Evolutionary conservation across 208 protist species (phyloP).

Genomic region (Wallacemonas sp.): DNA sequence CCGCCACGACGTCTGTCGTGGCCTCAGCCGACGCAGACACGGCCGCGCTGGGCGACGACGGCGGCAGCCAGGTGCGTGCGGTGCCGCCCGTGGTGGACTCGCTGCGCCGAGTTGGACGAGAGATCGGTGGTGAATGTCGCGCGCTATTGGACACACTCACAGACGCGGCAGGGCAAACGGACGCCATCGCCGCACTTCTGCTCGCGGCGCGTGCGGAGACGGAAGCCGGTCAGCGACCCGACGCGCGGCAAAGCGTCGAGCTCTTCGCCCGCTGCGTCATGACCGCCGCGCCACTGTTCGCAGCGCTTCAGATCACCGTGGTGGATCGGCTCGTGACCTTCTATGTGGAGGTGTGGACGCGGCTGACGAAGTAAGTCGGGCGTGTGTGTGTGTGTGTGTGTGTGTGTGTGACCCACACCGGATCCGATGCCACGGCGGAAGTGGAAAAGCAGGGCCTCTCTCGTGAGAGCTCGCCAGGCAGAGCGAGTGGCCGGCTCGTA

Average conservation of each 20-base stretch:
- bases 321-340: slow-evolving; percentile 75
- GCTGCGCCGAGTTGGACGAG: slow-evolving; percentile 38
- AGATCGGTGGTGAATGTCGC: slow-evolving; percentile 39
- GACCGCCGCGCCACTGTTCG: slow-evolving; percentile 60
- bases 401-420: too few relatives aligned
- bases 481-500: too few relatives aligned
- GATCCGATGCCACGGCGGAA: too few relatives aligned
- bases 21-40: too few relatives aligned
- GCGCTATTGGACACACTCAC: slow-evolving; percentile 35
- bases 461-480: too few relatives aligned
- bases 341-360: slow-evolving; percentile 81
- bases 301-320: slow-evolving; percentile 54
- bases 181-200: slow-evolving; percentile 31
- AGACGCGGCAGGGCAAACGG: slow-evolving; percentile 36
- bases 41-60: slow-evolving; percentile 3
- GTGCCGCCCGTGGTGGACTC: slow-evolving; percentile 34
- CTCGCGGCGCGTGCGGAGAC: slow-evolving; percentile 19
- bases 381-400: too few relatives aligned
- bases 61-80: slow-evolving; percentile 2
- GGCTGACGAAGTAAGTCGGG: slow-evolving; percentile 37
- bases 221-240: slow-evolving; percentile 22
- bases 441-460: too few relatives aligned
- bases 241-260: slow-evolving; percentile 55
- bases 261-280: slow-evolving; percentile 33
- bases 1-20: background rate